Conservation (phyloP, 73 alveolate species). For the Paramecium sonneborni region DNA sequence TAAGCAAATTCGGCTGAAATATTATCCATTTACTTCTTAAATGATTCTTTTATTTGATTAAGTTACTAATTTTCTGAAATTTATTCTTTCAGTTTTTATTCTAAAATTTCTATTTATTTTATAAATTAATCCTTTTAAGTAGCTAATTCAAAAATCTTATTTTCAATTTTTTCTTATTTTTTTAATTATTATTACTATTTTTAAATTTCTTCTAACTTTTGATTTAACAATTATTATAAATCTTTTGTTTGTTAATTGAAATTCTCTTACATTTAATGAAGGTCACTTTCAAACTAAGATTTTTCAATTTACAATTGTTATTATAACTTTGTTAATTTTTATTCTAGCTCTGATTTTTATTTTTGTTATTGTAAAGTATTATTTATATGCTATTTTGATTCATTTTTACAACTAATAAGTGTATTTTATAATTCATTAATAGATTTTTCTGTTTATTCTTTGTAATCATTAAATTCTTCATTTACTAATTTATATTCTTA, state of each 20-base stretch:
- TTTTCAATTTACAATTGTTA: background rate
- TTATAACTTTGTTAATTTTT: background rate
- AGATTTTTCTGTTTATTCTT: background rate
- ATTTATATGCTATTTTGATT: background rate
- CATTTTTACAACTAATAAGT: conserved; percentile 15
- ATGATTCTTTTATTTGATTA: background rate
- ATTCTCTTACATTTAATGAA: background rate
- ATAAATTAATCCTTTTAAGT: background rate
- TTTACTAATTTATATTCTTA: background rate
- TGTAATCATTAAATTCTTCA: background rate
- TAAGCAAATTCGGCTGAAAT: background rate
- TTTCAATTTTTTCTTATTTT: background rate
- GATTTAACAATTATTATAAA: background rate
- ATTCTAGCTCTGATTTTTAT: background rate
- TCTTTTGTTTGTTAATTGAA: background rate
- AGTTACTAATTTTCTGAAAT: background rate
- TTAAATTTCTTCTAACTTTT: background rate
- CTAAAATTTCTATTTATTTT: background rate
- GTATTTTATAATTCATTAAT: conserved; percentile 11
- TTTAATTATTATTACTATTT: background rate
- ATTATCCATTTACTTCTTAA: background rate
- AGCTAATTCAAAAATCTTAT: background rate
- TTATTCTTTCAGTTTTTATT: background rate
- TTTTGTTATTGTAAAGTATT: background rate
- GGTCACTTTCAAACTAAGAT: background rate